Percentiles rank a stretch among this genome's conserved stretches.
phyloP scores from a whole-genome alignment of 2,329 filamentous ascomycete genomes.

The Tolypocladium ovalisporum region DNA sequence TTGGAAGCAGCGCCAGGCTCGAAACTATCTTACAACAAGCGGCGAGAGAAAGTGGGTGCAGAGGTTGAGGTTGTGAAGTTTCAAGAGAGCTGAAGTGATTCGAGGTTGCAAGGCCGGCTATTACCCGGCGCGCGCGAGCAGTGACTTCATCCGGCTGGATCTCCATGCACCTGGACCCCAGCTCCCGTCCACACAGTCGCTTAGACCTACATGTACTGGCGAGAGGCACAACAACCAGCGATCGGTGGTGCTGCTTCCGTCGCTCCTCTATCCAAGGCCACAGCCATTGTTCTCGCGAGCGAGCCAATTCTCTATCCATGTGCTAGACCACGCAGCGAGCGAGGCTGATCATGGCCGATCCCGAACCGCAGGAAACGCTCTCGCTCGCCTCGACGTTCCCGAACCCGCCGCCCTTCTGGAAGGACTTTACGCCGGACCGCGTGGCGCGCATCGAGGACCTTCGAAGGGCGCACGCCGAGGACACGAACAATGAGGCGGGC shows the following conservation, averaged over 20 bases:
- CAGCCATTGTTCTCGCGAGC: not conserved
- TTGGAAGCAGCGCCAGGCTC: not conserved
- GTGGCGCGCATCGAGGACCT: conserved; percentile 41
- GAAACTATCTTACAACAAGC: not conserved
- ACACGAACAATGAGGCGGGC: conserved; percentile 7
- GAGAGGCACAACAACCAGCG: not conserved
- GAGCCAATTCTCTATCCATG: not conserved
- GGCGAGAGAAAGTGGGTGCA: not conserved
- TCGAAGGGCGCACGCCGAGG: conserved; percentile 25
- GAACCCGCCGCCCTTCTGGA: conserved; percentile 82
- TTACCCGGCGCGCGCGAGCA: not conserved
- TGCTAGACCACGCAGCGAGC: not conserved
- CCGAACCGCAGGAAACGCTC: conserved; percentile 23
- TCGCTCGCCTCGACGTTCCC: conserved; percentile 62
- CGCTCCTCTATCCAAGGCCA: not conserved
- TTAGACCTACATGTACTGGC: not conserved
- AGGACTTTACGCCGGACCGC: conserved; percentile 72
- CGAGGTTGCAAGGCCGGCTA: not conserved
- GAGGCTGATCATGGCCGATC: conserved; percentile 43
- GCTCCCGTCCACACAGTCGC: not conserved
- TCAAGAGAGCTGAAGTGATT: not conserved
- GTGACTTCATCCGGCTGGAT: not conserved
- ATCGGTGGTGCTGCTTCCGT: not conserved
- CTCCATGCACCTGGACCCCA: not conserved
- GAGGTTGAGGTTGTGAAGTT: not conserved